Percentiles rank a stretch among this genome's conserved stretches.
These are phyloP conservation scores for Paecilomyces variotii DNA, from an alignment of 2,329 filamentous ascomycete species.

Conservation along the genomic window DNA sequence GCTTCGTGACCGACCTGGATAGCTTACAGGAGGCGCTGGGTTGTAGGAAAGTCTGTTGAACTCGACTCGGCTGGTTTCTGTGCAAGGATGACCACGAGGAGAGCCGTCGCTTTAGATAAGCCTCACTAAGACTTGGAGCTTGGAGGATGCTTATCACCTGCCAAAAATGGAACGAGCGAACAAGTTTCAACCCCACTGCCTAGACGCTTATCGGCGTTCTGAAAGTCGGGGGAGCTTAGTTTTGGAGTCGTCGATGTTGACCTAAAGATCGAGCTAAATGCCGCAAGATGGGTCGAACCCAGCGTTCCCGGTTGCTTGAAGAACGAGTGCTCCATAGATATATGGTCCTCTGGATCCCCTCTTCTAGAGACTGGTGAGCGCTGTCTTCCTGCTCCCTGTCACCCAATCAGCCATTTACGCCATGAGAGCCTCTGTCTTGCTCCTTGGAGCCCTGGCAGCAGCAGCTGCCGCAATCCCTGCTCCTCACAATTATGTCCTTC, in stretches of 20 bases:
- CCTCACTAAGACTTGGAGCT: not conserved
- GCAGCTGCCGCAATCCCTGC: slow-evolving; percentile 15
- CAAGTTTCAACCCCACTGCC: not conserved
- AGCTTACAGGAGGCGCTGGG: not conserved
- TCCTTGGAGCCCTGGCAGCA: slow-evolving; percentile 13
- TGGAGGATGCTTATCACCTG: not conserved
- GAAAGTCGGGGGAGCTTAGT: not conserved
- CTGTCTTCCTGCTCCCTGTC: not conserved
- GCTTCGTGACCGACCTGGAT: not conserved
- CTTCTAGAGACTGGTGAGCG: not conserved
- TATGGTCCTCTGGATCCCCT: not conserved
- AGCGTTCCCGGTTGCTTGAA: not conserved
- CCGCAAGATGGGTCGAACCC: not conserved
- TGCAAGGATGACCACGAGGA: not conserved
- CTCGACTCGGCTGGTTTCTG: not conserved
- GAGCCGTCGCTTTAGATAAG: not conserved
- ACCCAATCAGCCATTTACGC: not conserved
- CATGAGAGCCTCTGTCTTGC: slow-evolving; percentile 17
- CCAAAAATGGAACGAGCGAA: not conserved
- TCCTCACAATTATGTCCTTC: slow-evolving; percentile 17
- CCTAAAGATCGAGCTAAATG: not conserved
- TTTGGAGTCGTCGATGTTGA: not conserved
- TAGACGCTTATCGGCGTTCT: not conserved
- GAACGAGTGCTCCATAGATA: not conserved
- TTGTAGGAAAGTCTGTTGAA: not conserved